These are phyloP conservation scores for Phytophthora cryptogea DNA, from an alignment of 352 stramenopile genomes.

Conservation along the genomic window DNA sequence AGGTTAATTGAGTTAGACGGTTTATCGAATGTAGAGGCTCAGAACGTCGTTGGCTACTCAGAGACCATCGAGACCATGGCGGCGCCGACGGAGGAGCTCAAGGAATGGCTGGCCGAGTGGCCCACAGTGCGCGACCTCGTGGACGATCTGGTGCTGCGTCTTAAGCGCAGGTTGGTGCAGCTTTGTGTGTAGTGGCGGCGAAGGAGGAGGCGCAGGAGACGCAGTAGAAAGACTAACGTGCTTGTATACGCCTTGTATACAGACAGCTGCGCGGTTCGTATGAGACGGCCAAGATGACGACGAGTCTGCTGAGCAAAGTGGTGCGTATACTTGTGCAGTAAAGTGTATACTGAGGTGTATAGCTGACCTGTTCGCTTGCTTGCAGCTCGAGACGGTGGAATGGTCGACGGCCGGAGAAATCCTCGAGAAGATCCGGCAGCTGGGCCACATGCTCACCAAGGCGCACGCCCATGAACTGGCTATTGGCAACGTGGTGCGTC, in stretches of 20 bases:
- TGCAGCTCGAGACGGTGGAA: constrained; percentile 75
- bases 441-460: constrained; percentile 84
- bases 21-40: neutral
- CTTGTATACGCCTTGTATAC: constrained; percentile 1
- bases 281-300: constrained; percentile 81
- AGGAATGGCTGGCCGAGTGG: constrained; percentile 81
- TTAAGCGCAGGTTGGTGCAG: constrained; percentile 68
- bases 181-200: neutral
- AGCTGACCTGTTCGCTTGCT: neutral
- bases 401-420: constrained; percentile 84
- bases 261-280: constrained; percentile 80
- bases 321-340: constrained; percentile 33
- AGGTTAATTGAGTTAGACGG: too few species aligned
- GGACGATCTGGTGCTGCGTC: constrained; percentile 75
- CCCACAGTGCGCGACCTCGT: constrained; percentile 69
- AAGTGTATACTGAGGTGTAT: constrained; percentile 11
- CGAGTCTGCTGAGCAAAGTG: constrained; percentile 72
- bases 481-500: constrained; percentile 90
- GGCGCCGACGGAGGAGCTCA: constrained; percentile 39
- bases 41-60: neutral
- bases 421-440: constrained; percentile 81
- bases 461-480: constrained; percentile 81
- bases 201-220: neutral
- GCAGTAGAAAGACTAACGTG: constrained; percentile 4
- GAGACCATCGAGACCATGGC: constrained; percentile 10